phyloP scores from a whole-genome alignment of 768 basidiomycete genomes.

The Ramaria rubella region DNA sequence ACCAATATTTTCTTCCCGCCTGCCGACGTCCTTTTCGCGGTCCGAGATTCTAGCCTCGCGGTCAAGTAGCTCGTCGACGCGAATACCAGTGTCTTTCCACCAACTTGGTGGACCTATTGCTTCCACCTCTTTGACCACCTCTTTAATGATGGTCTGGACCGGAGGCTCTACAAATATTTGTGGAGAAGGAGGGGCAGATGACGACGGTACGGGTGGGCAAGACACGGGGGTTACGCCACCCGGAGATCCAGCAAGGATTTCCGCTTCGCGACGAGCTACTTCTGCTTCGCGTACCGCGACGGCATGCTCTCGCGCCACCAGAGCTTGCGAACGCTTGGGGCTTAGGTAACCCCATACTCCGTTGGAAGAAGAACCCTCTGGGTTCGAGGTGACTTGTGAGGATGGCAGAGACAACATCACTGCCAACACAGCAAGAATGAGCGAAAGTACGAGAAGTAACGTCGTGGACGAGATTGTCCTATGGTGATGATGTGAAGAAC shows the following conservation, averaged over 20 bases:
- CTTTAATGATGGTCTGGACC: conserved; percentile 78
- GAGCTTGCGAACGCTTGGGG: conserved; percentile 75
- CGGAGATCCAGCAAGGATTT: conserved; percentile 74
- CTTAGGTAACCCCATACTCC: conserved; percentile 65
- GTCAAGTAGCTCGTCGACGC: conserved; percentile 76
- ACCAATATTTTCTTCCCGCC: conserved; percentile 79
- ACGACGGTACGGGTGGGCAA: conserved; percentile 16
- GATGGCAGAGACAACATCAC: conserved; percentile 85
- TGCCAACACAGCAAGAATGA: conserved; percentile 81
- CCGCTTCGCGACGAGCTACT: conserved; percentile 84
- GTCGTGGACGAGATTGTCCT: conserved; percentile 88
- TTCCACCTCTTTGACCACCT: conserved; percentile 65
- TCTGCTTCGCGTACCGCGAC: conserved; percentile 82
- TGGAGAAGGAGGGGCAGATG: conserved; percentile 40
- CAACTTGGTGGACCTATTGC: conserved; percentile 75
- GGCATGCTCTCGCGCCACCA: conserved; percentile 71
- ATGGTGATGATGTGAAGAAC: conserved; percentile 64
- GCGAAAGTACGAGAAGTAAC: conserved; percentile 77
- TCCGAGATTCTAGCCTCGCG: conserved; percentile 82
- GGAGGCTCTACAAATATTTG: conserved; percentile 29
- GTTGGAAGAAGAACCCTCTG: conserved; percentile 33
- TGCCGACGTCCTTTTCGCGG: conserved; percentile 78
- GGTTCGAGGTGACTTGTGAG: conserved; percentile 27
- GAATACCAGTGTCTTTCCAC: conserved; percentile 58
- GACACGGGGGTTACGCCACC: conserved; percentile 49